These are phyloP conservation scores for Ustilago curta DNA, from an alignment of 1,284 basidiomycete genomes.

Conservation along the genomic window DNA sequence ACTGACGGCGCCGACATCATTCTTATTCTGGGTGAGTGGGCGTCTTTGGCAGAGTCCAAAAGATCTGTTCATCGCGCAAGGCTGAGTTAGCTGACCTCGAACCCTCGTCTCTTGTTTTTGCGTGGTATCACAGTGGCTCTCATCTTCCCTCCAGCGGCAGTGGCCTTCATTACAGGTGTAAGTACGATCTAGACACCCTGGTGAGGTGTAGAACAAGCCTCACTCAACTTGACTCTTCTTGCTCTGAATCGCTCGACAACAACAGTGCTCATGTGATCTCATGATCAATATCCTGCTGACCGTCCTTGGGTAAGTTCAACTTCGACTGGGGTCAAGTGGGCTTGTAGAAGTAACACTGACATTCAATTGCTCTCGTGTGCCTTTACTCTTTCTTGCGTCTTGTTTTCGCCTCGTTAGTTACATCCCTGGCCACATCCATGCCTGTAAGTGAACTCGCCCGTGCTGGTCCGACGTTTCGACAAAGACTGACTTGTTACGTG, in stretches of 20 bases:
- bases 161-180: slow-evolving; percentile 77
- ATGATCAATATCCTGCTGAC: slow-evolving; percentile 83
- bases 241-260: neutral
- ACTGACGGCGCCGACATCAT: slow-evolving; percentile 43
- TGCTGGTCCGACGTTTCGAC: neutral
- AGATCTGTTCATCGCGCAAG: too few relatives aligned
- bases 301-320: slow-evolving; percentile 72
- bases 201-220: neutral
- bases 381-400: neutral
- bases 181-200: neutral
- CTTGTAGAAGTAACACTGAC: neutral
- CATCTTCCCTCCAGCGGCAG: slow-evolving; percentile 74
- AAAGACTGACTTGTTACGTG: neutral
- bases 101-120: neutral
- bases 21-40: slow-evolving; percentile 49
- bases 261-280: slow-evolving; percentile 73
- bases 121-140: slow-evolving; percentile 74
- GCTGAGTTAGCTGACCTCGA: neutral
- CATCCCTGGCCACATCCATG: slow-evolving; percentile 47
- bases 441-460: slow-evolving; percentile 23
- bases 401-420: slow-evolving; percentile 11
- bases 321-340: neutral
- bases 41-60: neutral
- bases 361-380: neutral
- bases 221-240: neutral